These are phyloP conservation scores for Ophiosphaerella narmari DNA, from an alignment of 2,329 filamentous ascomycete genomes.

Conservation along the genomic window DNA sequence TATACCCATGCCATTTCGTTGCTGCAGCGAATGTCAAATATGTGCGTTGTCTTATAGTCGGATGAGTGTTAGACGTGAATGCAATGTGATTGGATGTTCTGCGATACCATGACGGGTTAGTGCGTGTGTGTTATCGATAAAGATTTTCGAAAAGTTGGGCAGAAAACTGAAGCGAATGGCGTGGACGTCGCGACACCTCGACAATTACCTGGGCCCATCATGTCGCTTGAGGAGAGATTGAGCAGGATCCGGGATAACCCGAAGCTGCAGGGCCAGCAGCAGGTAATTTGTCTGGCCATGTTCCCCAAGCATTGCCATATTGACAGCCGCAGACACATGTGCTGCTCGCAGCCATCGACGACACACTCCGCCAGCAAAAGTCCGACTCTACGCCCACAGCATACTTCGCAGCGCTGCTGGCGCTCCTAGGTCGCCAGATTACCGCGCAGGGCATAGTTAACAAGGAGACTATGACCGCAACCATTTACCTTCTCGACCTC, in stretches of 20 bases:
- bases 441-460: conserved; percentile 69
- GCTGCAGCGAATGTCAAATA: background rate
- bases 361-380: conserved; percentile 87
- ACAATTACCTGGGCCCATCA: conserved; percentile 28
- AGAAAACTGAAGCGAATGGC: background rate
- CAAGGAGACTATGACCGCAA: conserved; percentile 80
- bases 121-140: conserved; percentile 17
- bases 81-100: too few relatives aligned
- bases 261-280: conserved; percentile 92
- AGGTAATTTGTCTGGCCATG: conserved; percentile 60
- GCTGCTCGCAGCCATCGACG: conserved; percentile 88
- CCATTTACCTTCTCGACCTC: conserved; percentile 94
- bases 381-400: conserved; percentile 82
- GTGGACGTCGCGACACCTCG: conserved; percentile 15
- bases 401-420: conserved; percentile 94
- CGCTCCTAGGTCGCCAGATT: conserved; percentile 79
- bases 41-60: too few relatives aligned
- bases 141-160: conserved; percentile 11
- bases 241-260: conserved; percentile 92
- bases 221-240: conserved; percentile 83
- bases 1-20: conserved; percentile 7
- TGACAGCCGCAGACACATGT: conserved; percentile 70
- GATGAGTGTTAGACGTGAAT: too few relatives aligned
- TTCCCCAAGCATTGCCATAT: conserved; percentile 3
- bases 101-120: too few relatives aligned